phyloP scores from a whole-genome alignment of 148 eudicot species.

The Cornus kousa region DNA sequence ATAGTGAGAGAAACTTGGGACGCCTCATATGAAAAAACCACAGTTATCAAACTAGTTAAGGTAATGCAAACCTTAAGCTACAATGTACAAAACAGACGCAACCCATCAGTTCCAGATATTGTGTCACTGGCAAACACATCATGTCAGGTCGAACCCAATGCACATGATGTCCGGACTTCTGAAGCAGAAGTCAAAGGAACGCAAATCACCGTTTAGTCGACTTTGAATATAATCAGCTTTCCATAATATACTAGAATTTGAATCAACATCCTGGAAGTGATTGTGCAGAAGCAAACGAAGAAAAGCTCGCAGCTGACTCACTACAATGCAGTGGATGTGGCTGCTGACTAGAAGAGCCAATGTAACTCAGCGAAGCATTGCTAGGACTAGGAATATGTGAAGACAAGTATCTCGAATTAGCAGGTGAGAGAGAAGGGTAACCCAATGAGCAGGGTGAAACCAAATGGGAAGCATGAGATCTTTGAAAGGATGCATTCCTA shows the following conservation, averaged over 20 bases:
- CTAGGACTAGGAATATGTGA: slow-evolving; percentile 57
- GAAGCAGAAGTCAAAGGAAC: neutral
- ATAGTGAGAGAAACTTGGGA: neutral
- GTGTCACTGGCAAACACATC: neutral
- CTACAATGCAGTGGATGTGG: slow-evolving; percentile 58
- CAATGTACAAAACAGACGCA: neutral
- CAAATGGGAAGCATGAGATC: slow-evolving; percentile 52
- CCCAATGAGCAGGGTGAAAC: slow-evolving; percentile 58
- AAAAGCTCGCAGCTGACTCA: slow-evolving; percentile 70
- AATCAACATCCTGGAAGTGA: slow-evolving; percentile 60
- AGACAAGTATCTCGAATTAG: slow-evolving; percentile 46
- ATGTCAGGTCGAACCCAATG: neutral
- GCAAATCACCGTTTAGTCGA: neutral
- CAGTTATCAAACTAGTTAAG: neutral
- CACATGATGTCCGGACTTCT: neutral
- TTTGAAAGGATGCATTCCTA: slow-evolving; percentile 60
- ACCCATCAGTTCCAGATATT: neutral
- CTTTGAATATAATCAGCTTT: neutral
- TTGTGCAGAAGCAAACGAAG: slow-evolving; percentile 68
- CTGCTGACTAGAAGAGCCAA: slow-evolving; percentile 57
- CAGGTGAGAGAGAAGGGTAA: slow-evolving; percentile 62
- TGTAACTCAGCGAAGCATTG: slow-evolving; percentile 49
- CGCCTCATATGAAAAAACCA: neutral
- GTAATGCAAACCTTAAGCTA: neutral
- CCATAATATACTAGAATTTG: neutral